Conservation (phyloP, 768 basidiomycete species). For the Leccinum truebloodii region DNA sequence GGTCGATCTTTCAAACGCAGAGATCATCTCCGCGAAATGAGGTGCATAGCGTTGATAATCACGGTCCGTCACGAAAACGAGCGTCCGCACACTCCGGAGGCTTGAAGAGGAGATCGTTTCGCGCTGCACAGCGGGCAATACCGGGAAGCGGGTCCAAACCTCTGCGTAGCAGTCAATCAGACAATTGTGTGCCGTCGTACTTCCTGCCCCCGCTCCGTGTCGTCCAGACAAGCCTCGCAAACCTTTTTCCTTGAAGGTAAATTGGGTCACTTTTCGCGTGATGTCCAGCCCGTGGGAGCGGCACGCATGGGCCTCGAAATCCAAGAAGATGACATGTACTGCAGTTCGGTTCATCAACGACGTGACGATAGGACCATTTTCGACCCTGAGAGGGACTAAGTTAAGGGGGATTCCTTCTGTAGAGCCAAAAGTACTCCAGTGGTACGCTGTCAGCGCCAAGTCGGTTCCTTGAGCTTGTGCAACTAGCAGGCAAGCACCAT, state of each 20-base stretch:
- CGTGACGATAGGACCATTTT: slow-evolving; percentile 36
- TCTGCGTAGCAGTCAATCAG: slow-evolving; percentile 56
- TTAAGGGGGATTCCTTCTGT: slow-evolving; percentile 43
- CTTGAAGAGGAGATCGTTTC: slow-evolving; percentile 41
- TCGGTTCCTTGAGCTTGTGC: slow-evolving; percentile 22
- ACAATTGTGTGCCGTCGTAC: slow-evolving; percentile 43
- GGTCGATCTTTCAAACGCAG: slow-evolving; percentile 47
- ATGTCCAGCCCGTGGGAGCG: slow-evolving; percentile 51
- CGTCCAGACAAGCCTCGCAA: slow-evolving; percentile 16
- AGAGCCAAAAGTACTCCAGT: slow-evolving; percentile 59
- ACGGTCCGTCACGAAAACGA: slow-evolving; percentile 47
- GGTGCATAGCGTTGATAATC: slow-evolving; percentile 37
- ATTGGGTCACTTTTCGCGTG: slow-evolving; percentile 56
- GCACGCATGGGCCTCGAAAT: slow-evolving; percentile 33
- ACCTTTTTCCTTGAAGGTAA: slow-evolving; percentile 51
- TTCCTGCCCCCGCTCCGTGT: background rate
- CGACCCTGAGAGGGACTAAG: slow-evolving; percentile 27
- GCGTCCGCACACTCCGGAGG: slow-evolving; percentile 33
- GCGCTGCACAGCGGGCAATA: slow-evolving; percentile 51
- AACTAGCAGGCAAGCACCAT: slow-evolving; percentile 53
- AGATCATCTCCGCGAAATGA: slow-evolving; percentile 48
- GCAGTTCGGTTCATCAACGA: slow-evolving; percentile 45
- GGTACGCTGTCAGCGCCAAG: slow-evolving; percentile 42
- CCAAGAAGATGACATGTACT: slow-evolving; percentile 46
- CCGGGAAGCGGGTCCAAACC: slow-evolving; percentile 63